Evolutionary conservation across 163 green algal species (phyloP).

Genomic region (Scenedesmus sp.): DNA sequence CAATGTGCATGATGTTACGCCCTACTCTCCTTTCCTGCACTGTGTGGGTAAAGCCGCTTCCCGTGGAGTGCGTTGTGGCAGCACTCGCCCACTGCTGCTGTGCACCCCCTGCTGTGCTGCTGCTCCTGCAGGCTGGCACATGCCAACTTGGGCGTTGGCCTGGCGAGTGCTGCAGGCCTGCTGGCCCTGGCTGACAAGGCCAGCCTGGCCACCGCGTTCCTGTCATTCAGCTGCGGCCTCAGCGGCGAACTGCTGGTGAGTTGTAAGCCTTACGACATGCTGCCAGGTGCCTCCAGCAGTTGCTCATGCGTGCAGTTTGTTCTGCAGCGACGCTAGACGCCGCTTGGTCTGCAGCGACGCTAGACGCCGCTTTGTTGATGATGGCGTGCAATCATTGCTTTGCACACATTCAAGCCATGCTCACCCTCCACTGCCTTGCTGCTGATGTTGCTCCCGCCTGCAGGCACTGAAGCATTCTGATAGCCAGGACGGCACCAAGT

Average conservation of each 20-base stretch:
- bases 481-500: background rate
- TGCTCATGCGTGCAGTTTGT: too few species aligned
- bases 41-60: too few species aligned
- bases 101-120: background rate
- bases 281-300: too few species aligned
- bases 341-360: too few species aligned
- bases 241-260: constrained; percentile 45
- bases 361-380: too few species aligned
- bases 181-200: constrained; percentile 40
- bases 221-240: constrained; percentile 47
- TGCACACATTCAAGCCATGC: background rate
- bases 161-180: constrained; percentile 37
- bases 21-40: too few species aligned
- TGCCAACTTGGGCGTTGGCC: constrained; percentile 37
- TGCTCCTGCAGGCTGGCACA: constrained; percentile 23
- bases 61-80: background rate
- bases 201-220: constrained; percentile 9
- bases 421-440: background rate
- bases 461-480: background rate
- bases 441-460: background rate
- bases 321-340: too few species aligned
- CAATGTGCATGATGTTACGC: too few species aligned
- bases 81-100: too few species aligned
- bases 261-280: too few species aligned
- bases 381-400: too few species aligned